Conservation (phyloP, 176 grass and related monocot species). For the Aegilops sharonensis region DNA sequence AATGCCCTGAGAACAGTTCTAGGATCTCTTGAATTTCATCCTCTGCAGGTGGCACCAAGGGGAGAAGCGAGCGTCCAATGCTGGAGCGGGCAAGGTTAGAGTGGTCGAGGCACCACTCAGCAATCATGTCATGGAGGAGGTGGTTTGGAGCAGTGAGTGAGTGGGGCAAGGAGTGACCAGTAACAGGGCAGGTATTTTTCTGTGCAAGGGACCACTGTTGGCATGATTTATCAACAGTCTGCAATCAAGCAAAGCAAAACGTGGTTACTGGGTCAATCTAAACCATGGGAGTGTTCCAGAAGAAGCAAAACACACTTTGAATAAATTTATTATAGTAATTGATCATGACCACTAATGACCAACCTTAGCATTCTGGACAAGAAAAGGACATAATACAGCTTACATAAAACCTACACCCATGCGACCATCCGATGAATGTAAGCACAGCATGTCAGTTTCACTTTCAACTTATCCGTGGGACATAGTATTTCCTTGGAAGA, state of each 20-base stretch:
- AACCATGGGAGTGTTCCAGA: not conserved
- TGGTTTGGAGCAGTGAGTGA: slow-evolving; percentile 28
- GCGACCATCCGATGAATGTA: not conserved
- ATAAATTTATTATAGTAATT: not conserved
- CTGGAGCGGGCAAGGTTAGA: not conserved
- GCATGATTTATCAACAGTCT: slow-evolving; percentile 30
- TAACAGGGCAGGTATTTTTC: slow-evolving; percentile 15
- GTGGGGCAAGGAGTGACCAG: slow-evolving; percentile 21
- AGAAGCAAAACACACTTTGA: not conserved
- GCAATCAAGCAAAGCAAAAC: slow-evolving; percentile 29
- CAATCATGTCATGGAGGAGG: slow-evolving; percentile 45
- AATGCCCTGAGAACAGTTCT: slow-evolving; percentile 19
- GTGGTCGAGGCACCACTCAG: slow-evolving; percentile 38
- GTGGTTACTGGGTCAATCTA: slow-evolving; percentile 1
- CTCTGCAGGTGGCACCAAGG: slow-evolving; percentile 23
- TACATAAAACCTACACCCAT: not conserved
- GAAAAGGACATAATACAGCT: not conserved
- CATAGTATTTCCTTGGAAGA: slow-evolving; percentile 2
- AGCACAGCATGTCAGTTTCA: not conserved
- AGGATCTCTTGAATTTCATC: slow-evolving; percentile 38
- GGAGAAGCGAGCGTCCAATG: not conserved
- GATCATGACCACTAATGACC: not conserved
- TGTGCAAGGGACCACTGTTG: not conserved
- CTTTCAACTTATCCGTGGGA: not conserved
- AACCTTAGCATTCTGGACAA: not conserved